Conservation (phyloP, 2,329 filamentous ascomycete genomes). For the Aspergillus carbonarius region DNA sequence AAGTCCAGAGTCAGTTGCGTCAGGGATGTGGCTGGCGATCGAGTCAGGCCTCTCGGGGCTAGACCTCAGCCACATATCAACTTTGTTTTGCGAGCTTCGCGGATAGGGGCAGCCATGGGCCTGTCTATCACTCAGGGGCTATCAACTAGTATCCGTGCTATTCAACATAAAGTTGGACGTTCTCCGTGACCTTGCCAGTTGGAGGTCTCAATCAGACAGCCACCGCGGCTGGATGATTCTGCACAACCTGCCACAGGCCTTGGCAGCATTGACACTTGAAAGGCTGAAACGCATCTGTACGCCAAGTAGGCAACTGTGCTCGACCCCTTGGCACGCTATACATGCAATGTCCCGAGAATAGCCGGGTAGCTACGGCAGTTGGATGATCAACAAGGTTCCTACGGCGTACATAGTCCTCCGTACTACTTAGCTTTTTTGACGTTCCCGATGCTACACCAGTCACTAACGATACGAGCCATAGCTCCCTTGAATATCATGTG, state of each 20-base stretch:
- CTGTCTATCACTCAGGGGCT: background rate
- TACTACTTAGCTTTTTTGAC: background rate
- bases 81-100: background rate
- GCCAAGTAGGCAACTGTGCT: background rate
- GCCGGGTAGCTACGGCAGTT: background rate
- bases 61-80: background rate
- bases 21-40: constrained; percentile 11
- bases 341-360: background rate
- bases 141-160: background rate
- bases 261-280: background rate
- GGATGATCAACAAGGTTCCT: background rate
- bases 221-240: background rate
- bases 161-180: background rate
- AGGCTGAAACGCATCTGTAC: background rate
- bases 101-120: background rate
- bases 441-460: no score
- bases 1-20: constrained; percentile 8
- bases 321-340: background rate
- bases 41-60: constrained; percentile 7
- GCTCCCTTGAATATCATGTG: no score
- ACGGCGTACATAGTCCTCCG: no score
- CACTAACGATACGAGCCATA: no score
- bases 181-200: background rate
- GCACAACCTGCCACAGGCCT: background rate
- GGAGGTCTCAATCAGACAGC: background rate